Base-by-base conservation (phyloP, 345 rosid genomes). In the Eucalyptus tenuipes region DNA sequence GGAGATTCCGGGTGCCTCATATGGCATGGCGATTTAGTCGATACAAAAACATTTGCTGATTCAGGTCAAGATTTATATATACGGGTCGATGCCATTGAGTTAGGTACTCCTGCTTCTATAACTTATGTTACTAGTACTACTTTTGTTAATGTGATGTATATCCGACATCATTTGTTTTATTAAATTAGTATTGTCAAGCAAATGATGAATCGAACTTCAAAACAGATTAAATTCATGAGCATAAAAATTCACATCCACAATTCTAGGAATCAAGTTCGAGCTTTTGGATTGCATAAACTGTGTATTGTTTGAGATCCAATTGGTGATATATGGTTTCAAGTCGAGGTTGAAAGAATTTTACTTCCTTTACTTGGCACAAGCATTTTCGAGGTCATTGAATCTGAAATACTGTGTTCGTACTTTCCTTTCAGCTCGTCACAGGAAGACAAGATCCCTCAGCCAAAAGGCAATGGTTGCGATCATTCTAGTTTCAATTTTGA, bases 1-100 rank as follows among this genome's bases (percentile, higher is more conserved):
- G 91, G 89, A 17, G 95, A 93, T 86, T 80, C 14, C 15, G 97
- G 97, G 10, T 95, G 98, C 88, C 90, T 95, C 89, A 92, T 89
- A 1, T 95, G 97, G 95, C 91, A 92, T 10, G 94, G 94, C 0
- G 89, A 90, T 82, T 88, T 95, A 88, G 57, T 91, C 47, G 97
- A 95, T 89, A 89, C 91, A 7, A 90, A 92, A 49, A 92, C 91
- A 6, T 94, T 86, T 45, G 7, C 92, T 4, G 91, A 47, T 55
- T 84, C 87, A 1, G 97, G 97, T 68, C 95, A 93, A 49, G 94
- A 96, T 89, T 91, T 95, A 10, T 93, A 91, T 66, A 81, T 94
- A 31, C 93, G 94, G 1, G 94, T 93, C 1, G 94, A 92, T 47
- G 94, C 95, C 64, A 61, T 55, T 50, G 92, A 91, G 87, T 88